Percentiles rank a stretch among this genome's conserved stretches.
Conservation (phyloP, 495 filamentous ascomycete species). For the Hypomontagnella submonticulosa region DNA sequence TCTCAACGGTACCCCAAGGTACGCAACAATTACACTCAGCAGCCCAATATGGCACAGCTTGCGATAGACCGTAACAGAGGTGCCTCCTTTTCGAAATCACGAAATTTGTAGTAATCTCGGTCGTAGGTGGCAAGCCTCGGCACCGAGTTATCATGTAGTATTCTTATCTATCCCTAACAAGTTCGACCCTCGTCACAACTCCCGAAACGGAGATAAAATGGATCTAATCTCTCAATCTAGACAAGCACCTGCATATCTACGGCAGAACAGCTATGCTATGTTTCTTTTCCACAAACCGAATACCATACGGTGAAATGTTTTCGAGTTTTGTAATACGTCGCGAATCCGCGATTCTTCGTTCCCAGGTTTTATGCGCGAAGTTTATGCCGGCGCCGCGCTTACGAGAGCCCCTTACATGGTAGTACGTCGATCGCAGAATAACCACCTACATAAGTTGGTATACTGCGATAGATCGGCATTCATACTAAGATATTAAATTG, state of each 20-base stretch:
- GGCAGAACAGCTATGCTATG: too few species aligned
- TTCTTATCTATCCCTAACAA: conserved; percentile 13
- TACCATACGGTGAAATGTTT: too few species aligned
- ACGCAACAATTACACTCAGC: background rate
- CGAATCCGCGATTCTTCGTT: conserved; percentile 16
- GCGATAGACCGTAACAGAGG: background rate
- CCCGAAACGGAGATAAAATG: background rate
- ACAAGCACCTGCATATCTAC: background rate
- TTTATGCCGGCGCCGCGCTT: conserved; percentile 15
- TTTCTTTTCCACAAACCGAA: too few species aligned
- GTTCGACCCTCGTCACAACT: too few species aligned
- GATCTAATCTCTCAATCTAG: conserved; percentile 9
- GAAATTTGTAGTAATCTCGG: conserved; percentile 10
- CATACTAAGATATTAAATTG: too few species aligned
- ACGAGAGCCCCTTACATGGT: conserved; percentile 10
- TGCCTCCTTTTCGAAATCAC: background rate
- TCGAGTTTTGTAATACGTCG: background rate
- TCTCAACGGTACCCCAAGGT: background rate
- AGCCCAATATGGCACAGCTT: background rate
- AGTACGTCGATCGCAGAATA: too few species aligned
- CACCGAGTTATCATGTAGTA: background rate
- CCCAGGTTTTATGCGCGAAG: conserved; percentile 28
- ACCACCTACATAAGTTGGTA: too few species aligned
- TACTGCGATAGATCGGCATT: too few species aligned
- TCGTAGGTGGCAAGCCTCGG: conserved; percentile 3